Evolutionary conservation across 441 rosid genomes (phyloP).

Genomic region (Brassica hybrid): DNA sequence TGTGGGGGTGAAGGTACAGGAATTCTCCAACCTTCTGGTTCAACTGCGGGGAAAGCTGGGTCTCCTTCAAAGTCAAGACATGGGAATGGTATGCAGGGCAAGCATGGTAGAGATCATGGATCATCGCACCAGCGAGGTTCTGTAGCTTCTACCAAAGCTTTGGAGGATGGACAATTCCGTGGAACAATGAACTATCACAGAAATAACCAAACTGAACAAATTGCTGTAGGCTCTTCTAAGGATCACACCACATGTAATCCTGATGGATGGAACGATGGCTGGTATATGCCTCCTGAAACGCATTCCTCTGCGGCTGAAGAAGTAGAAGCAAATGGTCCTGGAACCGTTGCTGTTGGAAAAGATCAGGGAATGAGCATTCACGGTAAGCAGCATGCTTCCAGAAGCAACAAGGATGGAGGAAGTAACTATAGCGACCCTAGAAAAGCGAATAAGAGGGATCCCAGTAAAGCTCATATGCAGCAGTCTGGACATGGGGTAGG

Average conservation of each 20-base stretch:
- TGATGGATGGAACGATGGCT: slow-evolving; percentile 63
- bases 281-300: slow-evolving; percentile 61
- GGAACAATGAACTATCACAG: slow-evolving; percentile 53
- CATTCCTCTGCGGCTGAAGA: slow-evolving; percentile 45
- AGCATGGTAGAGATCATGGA: slow-evolving; percentile 68
- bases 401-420: slow-evolving; percentile 18
- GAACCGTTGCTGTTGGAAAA: slow-evolving; percentile 47
- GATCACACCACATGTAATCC: slow-evolving; percentile 55
- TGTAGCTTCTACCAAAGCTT: slow-evolving; percentile 49
- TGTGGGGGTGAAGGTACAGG: slow-evolving; percentile 41
- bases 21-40: slow-evolving; percentile 46
- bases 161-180: slow-evolving; percentile 45
- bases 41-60: slow-evolving; percentile 50
- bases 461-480: slow-evolving; percentile 48
- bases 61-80: slow-evolving; percentile 50
- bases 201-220: slow-evolving; percentile 41
- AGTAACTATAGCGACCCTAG: slow-evolving; percentile 60
- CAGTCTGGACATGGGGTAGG: slow-evolving; percentile 51
- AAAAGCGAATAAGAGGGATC: slow-evolving; percentile 53
- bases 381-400: slow-evolving; percentile 65
- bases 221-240: slow-evolving; percentile 48
- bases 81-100: slow-evolving; percentile 64
- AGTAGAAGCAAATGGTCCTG: slow-evolving; percentile 43
- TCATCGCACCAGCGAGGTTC: slow-evolving; percentile 77
- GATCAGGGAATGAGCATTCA: slow-evolving; percentile 61